Evolutionary conservation across 768 basidiomycete species (phyloP), one percentile per base, ranked within the genome.

Genomic region (Leccinum longicurvipes): DNA sequence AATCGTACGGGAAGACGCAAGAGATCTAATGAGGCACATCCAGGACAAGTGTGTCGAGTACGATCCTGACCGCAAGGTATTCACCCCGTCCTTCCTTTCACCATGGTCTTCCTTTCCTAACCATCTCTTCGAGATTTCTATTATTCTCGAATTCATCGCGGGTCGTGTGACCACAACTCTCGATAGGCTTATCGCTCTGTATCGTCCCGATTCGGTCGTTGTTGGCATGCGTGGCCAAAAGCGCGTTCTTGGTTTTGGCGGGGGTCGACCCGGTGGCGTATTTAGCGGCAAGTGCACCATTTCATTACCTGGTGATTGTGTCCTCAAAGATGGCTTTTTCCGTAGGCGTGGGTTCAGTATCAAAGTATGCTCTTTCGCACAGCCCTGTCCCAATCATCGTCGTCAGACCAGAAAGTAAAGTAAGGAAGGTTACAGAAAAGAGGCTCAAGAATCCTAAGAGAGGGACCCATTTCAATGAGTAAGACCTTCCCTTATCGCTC

Each of bases 351-450:
- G 87, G 87, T 12, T 83, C 82, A 23, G 83, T 88, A 7, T 64
- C 49, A 57, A 89, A 85, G 61, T 89, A 91, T 67, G 92, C 90
- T 59, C 82, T 97, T 42, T 87, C 89, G 17, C 93, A 91, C 66
- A 94, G 93, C 1, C 93, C 96, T 1, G 93, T 99, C 0, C 96
- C 96, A 2, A 91, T 97, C 62, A 93, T 98, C 59, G 96, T 98
- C 50, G 94, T 98, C 41, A 81, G 93, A 3, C 92, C 93, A 2
- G 91, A 93, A 63, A 80, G 90, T 34, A 93, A 94, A 66, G 85
- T 94, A 27, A 82, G 83, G 60, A 95, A 95, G 69, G 83, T 84
- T 0, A 75, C 89, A 45, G 92, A 89, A 64, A 96, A 97, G 69
- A 81, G 94, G 25, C 79, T 87, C 45, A 90, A 88, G 47, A 86